Evolutionary conservation across 768 basidiomycete genomes (phyloP).

Genomic region (Phanerochaete sordida): DNA sequence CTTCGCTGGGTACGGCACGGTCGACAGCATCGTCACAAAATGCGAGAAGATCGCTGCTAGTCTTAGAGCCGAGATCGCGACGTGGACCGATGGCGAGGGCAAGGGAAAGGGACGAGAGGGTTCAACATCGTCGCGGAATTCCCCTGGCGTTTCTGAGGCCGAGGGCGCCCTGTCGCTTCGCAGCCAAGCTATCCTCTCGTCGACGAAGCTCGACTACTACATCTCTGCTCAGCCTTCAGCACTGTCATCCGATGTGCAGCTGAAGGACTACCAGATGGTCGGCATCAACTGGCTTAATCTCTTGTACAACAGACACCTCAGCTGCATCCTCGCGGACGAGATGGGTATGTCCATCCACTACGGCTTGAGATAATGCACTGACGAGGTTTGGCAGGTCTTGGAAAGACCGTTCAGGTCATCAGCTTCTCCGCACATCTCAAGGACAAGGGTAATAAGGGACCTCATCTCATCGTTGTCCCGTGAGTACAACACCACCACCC

Average conservation of each 20-base stretch:
- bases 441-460: constrained; percentile 73
- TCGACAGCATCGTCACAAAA: constrained; percentile 83
- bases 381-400: constrained; percentile 63
- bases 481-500: too few species aligned
- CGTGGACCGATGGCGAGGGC: constrained; percentile 51
- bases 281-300: constrained; percentile 98
- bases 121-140: constrained; percentile 15
- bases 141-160: constrained; percentile 33
- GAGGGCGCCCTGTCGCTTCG: constrained; percentile 64
- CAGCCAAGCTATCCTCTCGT: constrained; percentile 39
- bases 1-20: constrained; percentile 80
- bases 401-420: constrained; percentile 99
- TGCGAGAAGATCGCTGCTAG: constrained; percentile 84
- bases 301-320: constrained; percentile 73
- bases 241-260: constrained; percentile 59
- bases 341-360: constrained; percentile 73
- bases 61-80: constrained; percentile 69
- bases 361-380: background rate
- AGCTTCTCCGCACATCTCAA: constrained; percentile 91
- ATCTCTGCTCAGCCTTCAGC: constrained; percentile 70
- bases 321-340: constrained; percentile 97
- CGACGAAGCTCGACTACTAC: constrained; percentile 54
- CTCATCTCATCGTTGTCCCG: constrained; percentile 95
- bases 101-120: constrained; percentile 38
- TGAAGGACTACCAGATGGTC: constrained; percentile 96